Percentiles rank a stretch among this genome's conserved stretches.
These are phyloP conservation scores for Porphyra umbilicalis DNA, from an alignment of 31 red algal species.

Conservation along the genomic window DNA sequence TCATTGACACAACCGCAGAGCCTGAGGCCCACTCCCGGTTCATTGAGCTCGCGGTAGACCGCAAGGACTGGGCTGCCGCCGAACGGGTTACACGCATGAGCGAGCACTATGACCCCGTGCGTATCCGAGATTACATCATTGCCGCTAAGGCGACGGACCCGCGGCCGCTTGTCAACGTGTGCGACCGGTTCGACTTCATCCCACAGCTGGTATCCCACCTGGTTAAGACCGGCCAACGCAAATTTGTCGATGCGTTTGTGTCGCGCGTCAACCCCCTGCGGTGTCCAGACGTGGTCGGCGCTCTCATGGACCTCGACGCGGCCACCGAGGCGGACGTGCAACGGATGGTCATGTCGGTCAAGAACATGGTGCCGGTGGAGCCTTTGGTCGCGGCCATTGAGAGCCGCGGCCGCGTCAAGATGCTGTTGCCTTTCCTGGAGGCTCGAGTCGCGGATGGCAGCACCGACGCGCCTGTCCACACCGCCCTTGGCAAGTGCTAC, in stretches of 20 bases:
- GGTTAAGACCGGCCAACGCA: conserved; percentile 82
- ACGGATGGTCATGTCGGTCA: conserved; percentile 82
- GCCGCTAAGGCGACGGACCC: conserved; percentile 77
- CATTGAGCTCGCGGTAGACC: conserved; percentile 78
- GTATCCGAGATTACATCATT: conserved; percentile 87
- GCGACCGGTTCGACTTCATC: conserved; percentile 86
- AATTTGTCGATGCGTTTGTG: conserved; percentile 93
- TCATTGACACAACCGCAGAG: conserved; percentile 70
- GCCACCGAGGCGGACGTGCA: conserved; percentile 79
- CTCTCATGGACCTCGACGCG: conserved; percentile 64
- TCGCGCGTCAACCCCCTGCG: conserved; percentile 82
- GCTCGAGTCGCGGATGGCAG: conserved; percentile 73
- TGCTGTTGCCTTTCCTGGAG: conserved; percentile 85
- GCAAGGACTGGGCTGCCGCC: conserved; percentile 82
- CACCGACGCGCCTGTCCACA: conserved; percentile 82
- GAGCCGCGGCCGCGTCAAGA: conserved; percentile 66
- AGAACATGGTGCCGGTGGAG: conserved; percentile 87
- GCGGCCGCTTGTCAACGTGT: conserved; percentile 96
- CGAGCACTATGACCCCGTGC: conserved; percentile 79
- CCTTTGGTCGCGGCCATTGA: conserved; percentile 83
- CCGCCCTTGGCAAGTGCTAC: conserved; percentile 93
- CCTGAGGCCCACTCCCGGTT: conserved; percentile 85
- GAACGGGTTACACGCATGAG: conserved; percentile 91
- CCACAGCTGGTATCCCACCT: conserved; percentile 91
- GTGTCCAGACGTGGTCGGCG: conserved; percentile 80